Conservation (phyloP, 345 rosid genomes). For the Salix arbutifolia region DNA sequence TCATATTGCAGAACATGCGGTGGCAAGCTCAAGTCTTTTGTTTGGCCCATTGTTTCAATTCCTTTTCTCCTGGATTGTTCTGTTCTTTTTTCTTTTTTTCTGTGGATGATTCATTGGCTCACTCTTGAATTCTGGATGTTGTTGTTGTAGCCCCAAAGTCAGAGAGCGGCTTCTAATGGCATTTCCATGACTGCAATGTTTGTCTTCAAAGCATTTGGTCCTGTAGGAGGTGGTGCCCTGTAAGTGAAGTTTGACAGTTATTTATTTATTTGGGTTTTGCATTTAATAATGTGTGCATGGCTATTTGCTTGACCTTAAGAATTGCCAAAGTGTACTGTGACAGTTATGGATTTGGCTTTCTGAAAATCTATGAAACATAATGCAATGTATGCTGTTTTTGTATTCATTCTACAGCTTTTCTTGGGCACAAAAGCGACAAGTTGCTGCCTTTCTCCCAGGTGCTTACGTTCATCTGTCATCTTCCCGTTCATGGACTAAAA, state of each 20-base stretch:
- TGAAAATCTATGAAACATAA: too few relatives aligned
- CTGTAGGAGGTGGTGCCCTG: conserved; percentile 67
- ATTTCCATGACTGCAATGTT: conserved; percentile 62
- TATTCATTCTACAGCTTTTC: conserved; percentile 35
- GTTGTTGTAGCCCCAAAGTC: conserved; percentile 40
- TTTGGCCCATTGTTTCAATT: background rate
- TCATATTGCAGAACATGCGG: conserved; percentile 52
- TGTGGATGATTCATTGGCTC: background rate
- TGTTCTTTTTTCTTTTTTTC: background rate
- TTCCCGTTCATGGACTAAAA: background rate
- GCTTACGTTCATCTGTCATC: background rate
- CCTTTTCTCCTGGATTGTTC: background rate
- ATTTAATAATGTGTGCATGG: too few relatives aligned
- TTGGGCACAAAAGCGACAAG: conserved; percentile 56
- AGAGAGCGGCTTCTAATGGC: conserved; percentile 63
- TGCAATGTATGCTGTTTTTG: too few relatives aligned
- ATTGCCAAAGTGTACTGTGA: too few relatives aligned
- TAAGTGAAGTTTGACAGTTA: conserved; percentile 26
- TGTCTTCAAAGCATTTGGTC: conserved; percentile 59
- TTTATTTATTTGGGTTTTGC: too few relatives aligned
- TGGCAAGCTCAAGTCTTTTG: conserved; percentile 30
- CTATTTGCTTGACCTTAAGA: too few relatives aligned
- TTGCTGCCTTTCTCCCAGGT: conserved; percentile 48
- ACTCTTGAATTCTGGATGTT: background rate
- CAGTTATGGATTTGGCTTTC: too few relatives aligned